Evolutionary conservation across 2,329 filamentous ascomycete species (phyloP), one percentile per base, ranked within the genome.

Genomic region (Trichoderma cornu-damae): DNA sequence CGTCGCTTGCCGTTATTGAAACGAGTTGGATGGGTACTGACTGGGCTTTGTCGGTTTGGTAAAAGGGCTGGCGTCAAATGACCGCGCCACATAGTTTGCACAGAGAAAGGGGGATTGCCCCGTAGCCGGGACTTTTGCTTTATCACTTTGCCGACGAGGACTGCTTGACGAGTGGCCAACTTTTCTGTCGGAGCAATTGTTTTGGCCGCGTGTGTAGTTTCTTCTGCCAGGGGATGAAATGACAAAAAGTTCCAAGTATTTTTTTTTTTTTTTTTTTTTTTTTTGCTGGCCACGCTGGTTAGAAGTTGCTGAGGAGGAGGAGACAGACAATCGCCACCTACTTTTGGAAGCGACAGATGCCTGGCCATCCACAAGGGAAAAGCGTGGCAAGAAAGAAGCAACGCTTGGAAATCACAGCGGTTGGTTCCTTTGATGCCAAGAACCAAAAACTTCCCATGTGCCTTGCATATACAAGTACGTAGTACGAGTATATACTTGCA

Each of bases 131-230:
- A 18, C n/a, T 38, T 47, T 37, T 7, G 35, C 30, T 47, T 37
- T 7, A 24, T 42, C 28, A 32, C 30, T 24, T n/a, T 44, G 22
- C n/a, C 30, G 28, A 32, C 34, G 28, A 22, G 28, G 24, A 12
- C 9, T 38, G 51, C 30, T 46, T 37, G n/a, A 5, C 8, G 6
- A 2, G 3, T 38, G 22, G 42, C 51, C 18, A 24, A 9, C 32
- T 26, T 12, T 12, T 46, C 38, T 47, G 22, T 44, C 42, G 51
- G 51, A 32, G 32, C 12, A 12, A 55, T 18, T 47, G 32, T 44
- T 46, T 22, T 47, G 32, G 42, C 51, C 42, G 51, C 12, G 51
- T 55, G 51, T 47, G 35, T 26, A 55, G 40, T 44, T 47, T 51
- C n/a, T n/a, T 11, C 28, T 20, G 28, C 44, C 34, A 47, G 9